phyloP scores from a whole-genome alignment of 2,329 filamentous ascomycete species.

The Calonectria henricotiae region DNA sequence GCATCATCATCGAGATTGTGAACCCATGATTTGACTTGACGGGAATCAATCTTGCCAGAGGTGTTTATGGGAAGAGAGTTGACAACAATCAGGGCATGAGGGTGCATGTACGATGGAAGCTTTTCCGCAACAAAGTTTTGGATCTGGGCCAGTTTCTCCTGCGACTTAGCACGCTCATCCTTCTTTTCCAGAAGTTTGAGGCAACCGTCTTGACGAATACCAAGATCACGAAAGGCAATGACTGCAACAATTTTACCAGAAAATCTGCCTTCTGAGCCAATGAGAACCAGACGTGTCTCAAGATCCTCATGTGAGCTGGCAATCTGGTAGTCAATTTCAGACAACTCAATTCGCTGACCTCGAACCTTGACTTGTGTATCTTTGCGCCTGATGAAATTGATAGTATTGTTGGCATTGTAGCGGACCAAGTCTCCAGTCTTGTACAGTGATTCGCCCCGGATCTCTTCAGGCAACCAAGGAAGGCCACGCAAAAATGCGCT shows the following conservation, averaged over 20 bases:
- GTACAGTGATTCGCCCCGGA: constrained; percentile 17
- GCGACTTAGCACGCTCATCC: constrained; percentile 1
- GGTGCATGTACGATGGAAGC: constrained; percentile 31
- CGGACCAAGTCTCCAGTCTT: constrained; percentile 33
- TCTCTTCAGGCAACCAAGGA: constrained; percentile 10
- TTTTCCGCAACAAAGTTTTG: constrained; percentile 18
- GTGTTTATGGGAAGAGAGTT: constrained; percentile 16
- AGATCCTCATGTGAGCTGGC: constrained; percentile 19
- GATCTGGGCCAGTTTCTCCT: constrained; percentile 1
- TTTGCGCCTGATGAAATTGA: constrained; percentile 25
- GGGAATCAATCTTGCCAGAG: constrained; percentile 25
- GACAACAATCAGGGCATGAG: constrained; percentile 16
- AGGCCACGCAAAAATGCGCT: constrained; percentile 12
- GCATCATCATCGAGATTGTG: constrained; percentile 8
- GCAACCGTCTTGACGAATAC: background rate
- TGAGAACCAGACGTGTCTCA: background rate
- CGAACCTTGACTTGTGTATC: constrained; percentile 27
- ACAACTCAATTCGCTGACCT: constrained; percentile 21
- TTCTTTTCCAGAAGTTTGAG: constrained; percentile 19
- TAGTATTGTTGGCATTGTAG: constrained; percentile 12
- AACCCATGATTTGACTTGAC: constrained; percentile 4
- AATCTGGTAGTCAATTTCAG: constrained; percentile 24
- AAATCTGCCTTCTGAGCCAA: constrained; percentile 16
- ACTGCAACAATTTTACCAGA: background rate
- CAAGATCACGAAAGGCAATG: constrained; percentile 15